phyloP scores from a whole-genome alignment of 495 filamentous ascomycete species.

The Xylaria palmicola region DNA sequence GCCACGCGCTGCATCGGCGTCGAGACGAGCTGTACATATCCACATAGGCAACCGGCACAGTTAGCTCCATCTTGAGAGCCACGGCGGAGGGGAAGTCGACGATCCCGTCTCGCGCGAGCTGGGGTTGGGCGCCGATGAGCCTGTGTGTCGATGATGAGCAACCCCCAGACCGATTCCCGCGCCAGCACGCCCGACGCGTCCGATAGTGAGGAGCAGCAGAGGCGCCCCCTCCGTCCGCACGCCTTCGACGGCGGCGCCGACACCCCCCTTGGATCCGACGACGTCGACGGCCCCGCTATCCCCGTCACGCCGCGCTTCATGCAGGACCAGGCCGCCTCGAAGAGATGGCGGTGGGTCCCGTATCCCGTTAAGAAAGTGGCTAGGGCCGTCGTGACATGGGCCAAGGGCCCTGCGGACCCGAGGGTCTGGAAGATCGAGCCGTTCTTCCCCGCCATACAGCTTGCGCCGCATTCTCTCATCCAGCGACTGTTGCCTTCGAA shows the following conservation, averaged over 20 bases:
- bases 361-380: slow-evolving; percentile 42
- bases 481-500: slow-evolving; percentile 62
- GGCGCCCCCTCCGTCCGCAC: slow-evolving; percentile 24
- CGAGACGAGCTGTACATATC: background rate
- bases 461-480: slow-evolving; percentile 63
- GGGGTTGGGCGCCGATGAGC: background rate
- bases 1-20: background rate
- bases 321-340: slow-evolving; percentile 35
- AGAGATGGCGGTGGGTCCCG: slow-evolving; percentile 47
- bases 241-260: slow-evolving; percentile 18
- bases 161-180: slow-evolving; percentile 20
- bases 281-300: slow-evolving; percentile 18
- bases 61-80: background rate
- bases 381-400: slow-evolving; percentile 57
- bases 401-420: slow-evolving; percentile 68
- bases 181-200: slow-evolving; percentile 17
- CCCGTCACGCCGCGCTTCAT: slow-evolving; percentile 39
- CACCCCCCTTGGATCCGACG: slow-evolving; percentile 24
- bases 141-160: slow-evolving; percentile 24
- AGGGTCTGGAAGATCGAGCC: slow-evolving; percentile 65
- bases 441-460: slow-evolving; percentile 66
- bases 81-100: background rate
- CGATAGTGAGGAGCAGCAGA: slow-evolving; percentile 31
- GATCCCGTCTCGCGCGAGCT: background rate
- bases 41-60: background rate